Base-by-base conservation (phyloP, 805 yeast genomes). In the Candida wancherniae region DNA sequence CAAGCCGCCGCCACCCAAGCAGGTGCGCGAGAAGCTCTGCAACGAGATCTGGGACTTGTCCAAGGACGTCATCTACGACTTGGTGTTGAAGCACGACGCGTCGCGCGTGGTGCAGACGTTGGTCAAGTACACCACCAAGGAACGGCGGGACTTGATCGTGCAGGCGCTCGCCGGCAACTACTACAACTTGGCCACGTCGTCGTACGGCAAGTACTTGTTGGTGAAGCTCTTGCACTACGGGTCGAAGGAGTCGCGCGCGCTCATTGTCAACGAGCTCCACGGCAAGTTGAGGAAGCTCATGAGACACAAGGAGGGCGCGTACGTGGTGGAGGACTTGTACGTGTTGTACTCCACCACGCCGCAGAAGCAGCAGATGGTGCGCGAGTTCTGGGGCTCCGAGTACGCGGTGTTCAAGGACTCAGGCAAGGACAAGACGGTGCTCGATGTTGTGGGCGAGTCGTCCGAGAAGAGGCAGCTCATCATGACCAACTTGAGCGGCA, bases 241-340 rank as follows among this genome's bases (percentile, higher is more conserved):
- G 5, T 74, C 90, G 5, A 85, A 80, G 52, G 79, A 80, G 18
- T 77, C 88, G 1, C 73, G 95, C 49, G 81, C 77, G 32, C 46
- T 75, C 21, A 81, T 90, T 34, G 70, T 88, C 34, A 72, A 80
- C 51, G 96, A 87, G 62, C 70, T 90, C 44, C 95, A 87, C 52
- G 98, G 98, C 29, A 80, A 80, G 48, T 74, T 85, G 50, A 73
- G 96, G 57, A 90, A 86, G 61, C 68, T 90, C 36, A 86, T 90
- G 92, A 79, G 94, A 68, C 97, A 90, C 63, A 81, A 84, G 64
- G 97, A 90, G 69, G 98, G 97, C 61, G 97, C 97, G 9, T 87
- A 90, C 51, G 97, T 90, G 22, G 87, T 88, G 44, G 97, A 90
- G 61, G 98, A 90, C 68, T 69, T 85, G 50, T 90, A 69, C 54